Conservation (phyloP, 768 basidiomycete genomes). For the Tylopilus sp. region DNA sequence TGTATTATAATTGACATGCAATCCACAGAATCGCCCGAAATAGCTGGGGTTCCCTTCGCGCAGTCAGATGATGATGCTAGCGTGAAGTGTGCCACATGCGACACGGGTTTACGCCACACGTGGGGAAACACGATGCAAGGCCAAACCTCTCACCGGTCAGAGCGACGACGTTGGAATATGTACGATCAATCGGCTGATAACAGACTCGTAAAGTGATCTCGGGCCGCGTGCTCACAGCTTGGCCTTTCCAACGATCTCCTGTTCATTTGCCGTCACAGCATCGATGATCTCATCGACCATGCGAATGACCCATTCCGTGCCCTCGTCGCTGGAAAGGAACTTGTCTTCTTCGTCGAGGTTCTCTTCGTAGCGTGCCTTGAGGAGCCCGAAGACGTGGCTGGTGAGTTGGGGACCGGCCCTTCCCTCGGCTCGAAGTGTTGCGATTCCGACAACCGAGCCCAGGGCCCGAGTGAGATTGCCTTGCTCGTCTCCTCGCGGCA, state of each 20-base stretch:
- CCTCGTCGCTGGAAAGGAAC: slow-evolving; percentile 83
- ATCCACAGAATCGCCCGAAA: slow-evolving; percentile 23
- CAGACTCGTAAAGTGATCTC: slow-evolving; percentile 26
- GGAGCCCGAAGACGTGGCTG: slow-evolving; percentile 86
- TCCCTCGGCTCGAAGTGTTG: slow-evolving; percentile 80
- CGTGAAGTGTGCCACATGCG: slow-evolving; percentile 20
- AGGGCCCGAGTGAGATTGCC: slow-evolving; percentile 83
- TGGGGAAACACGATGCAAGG: slow-evolving; percentile 32
- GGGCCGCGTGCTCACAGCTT: slow-evolving; percentile 51
- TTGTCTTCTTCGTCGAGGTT: slow-evolving; percentile 65
- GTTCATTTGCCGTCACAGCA: slow-evolving; percentile 53
- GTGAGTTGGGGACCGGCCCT: slow-evolving; percentile 83
- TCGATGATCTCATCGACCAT: slow-evolving; percentile 80
- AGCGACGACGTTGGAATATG: slow-evolving; percentile 17
- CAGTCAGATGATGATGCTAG: slow-evolving; percentile 15
- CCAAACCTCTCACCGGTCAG: slow-evolving; percentile 16
- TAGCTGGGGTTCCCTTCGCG: slow-evolving; percentile 18
- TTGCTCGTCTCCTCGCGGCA: slow-evolving; percentile 70
- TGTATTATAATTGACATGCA: slow-evolving; percentile 32
- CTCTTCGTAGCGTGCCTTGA: slow-evolving; percentile 70
- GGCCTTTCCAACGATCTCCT: slow-evolving; percentile 42
- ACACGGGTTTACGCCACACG: slow-evolving; percentile 32
- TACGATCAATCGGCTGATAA: slow-evolving; percentile 31
- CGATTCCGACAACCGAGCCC: slow-evolving; percentile 81
- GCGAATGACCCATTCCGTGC: slow-evolving; percentile 84